phyloP scores from a whole-genome alignment of 2,329 filamentous ascomycete genomes.

The Blastomyces silverae region DNA sequence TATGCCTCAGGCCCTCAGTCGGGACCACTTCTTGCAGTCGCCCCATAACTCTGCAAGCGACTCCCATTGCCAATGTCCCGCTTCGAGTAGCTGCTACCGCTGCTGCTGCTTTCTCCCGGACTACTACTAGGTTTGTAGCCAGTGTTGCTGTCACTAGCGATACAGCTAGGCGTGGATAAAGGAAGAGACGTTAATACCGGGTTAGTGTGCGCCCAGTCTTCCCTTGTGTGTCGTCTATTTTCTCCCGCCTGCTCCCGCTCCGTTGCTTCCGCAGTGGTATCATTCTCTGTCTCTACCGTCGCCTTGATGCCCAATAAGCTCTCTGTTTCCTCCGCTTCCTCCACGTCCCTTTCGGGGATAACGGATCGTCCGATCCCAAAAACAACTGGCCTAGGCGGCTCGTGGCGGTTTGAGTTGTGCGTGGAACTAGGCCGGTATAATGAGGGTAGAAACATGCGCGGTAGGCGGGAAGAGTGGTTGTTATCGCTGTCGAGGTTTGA shows the following conservation, averaged over 20 bases:
- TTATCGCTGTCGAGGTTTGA: constrained; percentile 23
- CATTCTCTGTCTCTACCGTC: neutral
- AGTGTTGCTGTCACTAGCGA: neutral
- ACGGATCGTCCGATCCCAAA: constrained; percentile 18
- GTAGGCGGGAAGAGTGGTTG: neutral
- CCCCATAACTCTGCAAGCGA: constrained; percentile 2
- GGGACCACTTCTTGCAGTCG: neutral
- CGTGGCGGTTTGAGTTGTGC: neutral
- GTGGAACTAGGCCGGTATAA: neutral
- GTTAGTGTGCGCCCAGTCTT: neutral
- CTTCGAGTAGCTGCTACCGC: neutral
- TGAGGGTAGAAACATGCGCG: neutral
- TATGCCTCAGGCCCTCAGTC: too few species aligned
- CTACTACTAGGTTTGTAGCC: neutral
- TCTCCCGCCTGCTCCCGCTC: neutral
- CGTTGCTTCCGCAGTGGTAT: neutral
- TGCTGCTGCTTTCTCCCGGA: neutral
- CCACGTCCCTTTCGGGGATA: constrained; percentile 12
- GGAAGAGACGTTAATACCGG: neutral
- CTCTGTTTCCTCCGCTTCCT: neutral
- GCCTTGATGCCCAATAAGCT: neutral
- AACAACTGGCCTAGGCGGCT: constrained; percentile 13
- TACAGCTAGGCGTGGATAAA: neutral
- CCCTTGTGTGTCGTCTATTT: neutral
- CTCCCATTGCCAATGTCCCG: neutral